These are phyloP conservation scores for Passiflora organensis DNA, from an alignment of 345 rosid species.

Conservation along the genomic window DNA sequence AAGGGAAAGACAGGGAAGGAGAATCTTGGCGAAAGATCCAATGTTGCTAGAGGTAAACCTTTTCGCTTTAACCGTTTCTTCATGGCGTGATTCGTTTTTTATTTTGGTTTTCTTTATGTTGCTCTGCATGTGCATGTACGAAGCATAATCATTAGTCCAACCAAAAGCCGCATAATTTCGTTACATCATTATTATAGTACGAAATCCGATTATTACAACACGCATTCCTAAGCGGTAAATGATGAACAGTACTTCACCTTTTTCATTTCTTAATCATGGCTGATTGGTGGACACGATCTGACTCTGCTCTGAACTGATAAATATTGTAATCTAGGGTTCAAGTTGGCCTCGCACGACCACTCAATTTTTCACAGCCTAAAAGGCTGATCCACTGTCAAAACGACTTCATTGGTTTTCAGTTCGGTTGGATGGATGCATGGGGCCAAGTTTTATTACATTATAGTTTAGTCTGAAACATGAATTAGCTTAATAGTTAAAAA, in stretches of 20 bases:
- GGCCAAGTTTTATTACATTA: too few relatives aligned
- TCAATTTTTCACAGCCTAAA: too few relatives aligned
- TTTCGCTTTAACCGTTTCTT: too few relatives aligned
- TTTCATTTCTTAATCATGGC: neutral
- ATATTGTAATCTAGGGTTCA: neutral
- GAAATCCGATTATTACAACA: neutral
- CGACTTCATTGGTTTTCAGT: too few relatives aligned
- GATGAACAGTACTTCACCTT: neutral
- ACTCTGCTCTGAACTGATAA: neutral
- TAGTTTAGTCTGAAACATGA: too few relatives aligned
- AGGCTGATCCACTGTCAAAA: too few relatives aligned
- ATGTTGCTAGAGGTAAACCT: conserved; percentile 41
- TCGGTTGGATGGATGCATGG: too few relatives aligned
- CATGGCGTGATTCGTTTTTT: too few relatives aligned
- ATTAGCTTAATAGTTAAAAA: too few relatives aligned
- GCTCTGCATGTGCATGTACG: conserved; percentile 14
- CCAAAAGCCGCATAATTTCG: too few relatives aligned
- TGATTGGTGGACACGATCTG: neutral
- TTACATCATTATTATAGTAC: too few relatives aligned
- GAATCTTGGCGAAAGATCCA: conserved; percentile 48
- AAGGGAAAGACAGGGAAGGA: conserved; percentile 97
- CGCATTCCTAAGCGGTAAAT: too few relatives aligned
- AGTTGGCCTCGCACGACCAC: neutral
- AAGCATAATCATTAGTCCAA: neutral
- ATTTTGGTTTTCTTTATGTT: neutral